A percentile compares a stretch with the other conserved stretches of the same genome.
phyloP scores from a whole-genome alignment of 129 eudicot genomes.

The Lactuca saligna region DNA sequence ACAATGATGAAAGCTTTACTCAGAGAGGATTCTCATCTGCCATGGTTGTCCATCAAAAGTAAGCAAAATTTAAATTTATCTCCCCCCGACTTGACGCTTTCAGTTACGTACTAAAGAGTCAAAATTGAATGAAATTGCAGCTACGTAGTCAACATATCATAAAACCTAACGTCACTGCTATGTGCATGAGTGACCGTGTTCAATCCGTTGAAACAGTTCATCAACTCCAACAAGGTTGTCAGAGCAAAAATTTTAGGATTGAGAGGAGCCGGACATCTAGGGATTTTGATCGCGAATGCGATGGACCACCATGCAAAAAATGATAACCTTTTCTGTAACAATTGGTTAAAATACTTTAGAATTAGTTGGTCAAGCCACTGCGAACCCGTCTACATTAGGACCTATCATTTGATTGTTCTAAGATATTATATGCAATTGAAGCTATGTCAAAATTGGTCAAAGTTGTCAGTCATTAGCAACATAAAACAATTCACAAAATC shows the following conservation, averaged over 20 bases:
- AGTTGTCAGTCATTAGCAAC: too few species aligned
- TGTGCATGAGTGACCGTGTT: slow-evolving; percentile 65
- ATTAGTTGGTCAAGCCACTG: too few species aligned
- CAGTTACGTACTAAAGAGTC: slow-evolving; percentile 1
- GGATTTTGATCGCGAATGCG: slow-evolving; percentile 56
- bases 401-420: too few species aligned
- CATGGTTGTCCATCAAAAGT: slow-evolving; percentile 66
- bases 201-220: slow-evolving; percentile 58
- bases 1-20: slow-evolving; percentile 47
- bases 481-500: too few species aligned
- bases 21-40: slow-evolving; percentile 61
- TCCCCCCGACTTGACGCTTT: background rate
- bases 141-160: slow-evolving; percentile 49
- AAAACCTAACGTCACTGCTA: slow-evolving; percentile 47
- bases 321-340: slow-evolving; percentile 48
- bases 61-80: slow-evolving; percentile 4
- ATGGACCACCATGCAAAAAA: slow-evolving; percentile 67
- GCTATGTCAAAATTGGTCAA: too few species aligned
- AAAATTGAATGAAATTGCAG: slow-evolving; percentile 29
- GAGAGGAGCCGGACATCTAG: slow-evolving; percentile 69
- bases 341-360: too few species aligned
- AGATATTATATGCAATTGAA: too few species aligned
- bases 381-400: too few species aligned
- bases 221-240: slow-evolving; percentile 25
- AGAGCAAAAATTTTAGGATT: slow-evolving; percentile 57